Percentiles rank a stretch among this genome's conserved stretches.
Evolutionary conservation across 2,329 filamentous ascomycete genomes (phyloP).

Genomic region (Ophiostoma piceae): DNA sequence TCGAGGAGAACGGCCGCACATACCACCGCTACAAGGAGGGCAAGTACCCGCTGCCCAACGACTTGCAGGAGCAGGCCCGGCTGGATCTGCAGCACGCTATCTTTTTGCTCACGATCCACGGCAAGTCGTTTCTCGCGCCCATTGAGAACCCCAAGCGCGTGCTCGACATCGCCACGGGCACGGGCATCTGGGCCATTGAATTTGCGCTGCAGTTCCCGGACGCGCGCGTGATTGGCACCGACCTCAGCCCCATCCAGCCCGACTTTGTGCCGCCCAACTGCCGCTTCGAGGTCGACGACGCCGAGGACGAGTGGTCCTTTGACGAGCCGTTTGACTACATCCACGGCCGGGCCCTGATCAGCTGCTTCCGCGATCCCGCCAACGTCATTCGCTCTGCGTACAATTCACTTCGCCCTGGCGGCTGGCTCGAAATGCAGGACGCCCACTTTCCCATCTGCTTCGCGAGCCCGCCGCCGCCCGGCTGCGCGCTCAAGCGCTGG

Average conservation of each 20-base stretch:
- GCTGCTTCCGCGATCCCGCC: constrained; percentile 24
- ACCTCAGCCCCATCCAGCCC: constrained; percentile 26
- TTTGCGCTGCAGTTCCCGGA: constrained; percentile 37
- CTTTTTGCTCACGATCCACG: constrained; percentile 39
- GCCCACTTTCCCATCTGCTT: constrained; percentile 22
- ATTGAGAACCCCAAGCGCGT: constrained; percentile 36
- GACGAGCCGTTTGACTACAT: constrained; percentile 22
- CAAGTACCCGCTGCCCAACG: constrained; percentile 29
- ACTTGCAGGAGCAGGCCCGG: constrained; percentile 23
- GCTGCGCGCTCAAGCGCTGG: constrained; percentile 26
- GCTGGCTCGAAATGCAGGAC: constrained; percentile 24
- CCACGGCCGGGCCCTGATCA: constrained; percentile 22
- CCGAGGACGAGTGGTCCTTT: constrained; percentile 25
- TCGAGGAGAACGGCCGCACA: constrained; percentile 27
- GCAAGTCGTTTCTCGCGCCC: constrained; percentile 44
- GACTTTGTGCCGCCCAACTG: constrained; percentile 25
- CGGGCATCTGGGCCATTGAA: constrained; percentile 63
- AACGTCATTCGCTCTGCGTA: neutral
- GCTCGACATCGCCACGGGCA: constrained; percentile 45
- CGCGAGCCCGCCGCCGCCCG: constrained; percentile 20
- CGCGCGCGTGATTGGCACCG: constrained; percentile 21
- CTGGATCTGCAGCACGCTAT: constrained; percentile 38
- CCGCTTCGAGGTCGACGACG: constrained; percentile 24
- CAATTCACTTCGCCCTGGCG: constrained; percentile 8
- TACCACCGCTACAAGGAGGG: constrained; percentile 26